Percentiles rank a stretch among this genome's conserved stretches.
phyloP scores from a whole-genome alignment of 176 grass and related monocot species.

The Avena eriantha region DNA sequence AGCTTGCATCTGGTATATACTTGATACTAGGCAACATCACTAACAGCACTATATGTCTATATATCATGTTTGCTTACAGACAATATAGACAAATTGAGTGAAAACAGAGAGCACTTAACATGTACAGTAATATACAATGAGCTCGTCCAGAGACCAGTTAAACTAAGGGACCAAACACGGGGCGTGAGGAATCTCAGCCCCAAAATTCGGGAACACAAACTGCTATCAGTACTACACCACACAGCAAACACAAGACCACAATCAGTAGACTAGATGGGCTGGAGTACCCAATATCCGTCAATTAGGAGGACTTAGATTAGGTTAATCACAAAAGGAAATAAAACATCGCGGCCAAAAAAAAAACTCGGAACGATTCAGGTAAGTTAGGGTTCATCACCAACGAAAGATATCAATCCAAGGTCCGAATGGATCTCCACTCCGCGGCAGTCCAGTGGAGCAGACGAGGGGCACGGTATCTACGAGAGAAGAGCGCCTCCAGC shows the following conservation, averaged over 20 bases:
- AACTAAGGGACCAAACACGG: neutral
- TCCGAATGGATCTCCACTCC: neutral
- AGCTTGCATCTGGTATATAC: neutral
- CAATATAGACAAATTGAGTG: neutral
- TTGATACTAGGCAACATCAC: neutral
- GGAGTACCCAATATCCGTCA: neutral
- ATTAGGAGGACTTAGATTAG: neutral
- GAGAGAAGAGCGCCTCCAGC: neutral
- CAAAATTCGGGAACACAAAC: neutral
- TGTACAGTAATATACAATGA: neutral
- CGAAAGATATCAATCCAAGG: constrained; percentile 10
- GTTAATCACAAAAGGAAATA: neutral
- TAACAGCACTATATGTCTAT: neutral
- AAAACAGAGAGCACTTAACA: neutral
- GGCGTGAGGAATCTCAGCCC: neutral
- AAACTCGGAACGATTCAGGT: neutral
- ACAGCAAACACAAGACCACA: neutral
- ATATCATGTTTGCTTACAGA: neutral
- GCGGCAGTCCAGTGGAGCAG: neutral
- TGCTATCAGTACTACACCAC: neutral
- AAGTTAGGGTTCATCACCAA: constrained; percentile 16
- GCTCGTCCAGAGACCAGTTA: neutral
- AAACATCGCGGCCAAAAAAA: neutral
- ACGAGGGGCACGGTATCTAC: neutral
- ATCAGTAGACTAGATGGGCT: neutral